A percentile compares a stretch with the other conserved stretches of the same genome.
These are phyloP conservation scores for Polyporus tsugae DNA, from an alignment of 1,284 basidiomycete species.

Conservation along the genomic window DNA sequence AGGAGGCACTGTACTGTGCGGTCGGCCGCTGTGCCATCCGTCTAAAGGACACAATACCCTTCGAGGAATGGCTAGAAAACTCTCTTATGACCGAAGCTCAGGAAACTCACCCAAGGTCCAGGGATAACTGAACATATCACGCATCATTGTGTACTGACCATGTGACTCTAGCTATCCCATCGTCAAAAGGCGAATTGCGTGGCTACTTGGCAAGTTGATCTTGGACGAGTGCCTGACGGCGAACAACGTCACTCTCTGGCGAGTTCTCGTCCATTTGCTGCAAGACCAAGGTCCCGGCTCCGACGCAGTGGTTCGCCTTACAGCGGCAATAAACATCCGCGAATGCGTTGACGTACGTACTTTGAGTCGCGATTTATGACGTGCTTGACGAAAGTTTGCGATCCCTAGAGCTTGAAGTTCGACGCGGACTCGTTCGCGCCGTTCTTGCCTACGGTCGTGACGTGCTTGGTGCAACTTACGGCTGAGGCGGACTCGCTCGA, in stretches of 20 bases:
- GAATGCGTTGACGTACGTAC: conserved; percentile 83
- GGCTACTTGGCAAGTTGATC: conserved; percentile 89
- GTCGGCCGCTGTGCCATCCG: conserved; percentile 81
- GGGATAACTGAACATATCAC: conserved; percentile 10
- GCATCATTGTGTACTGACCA: neutral
- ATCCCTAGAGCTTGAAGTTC: conserved; percentile 47
- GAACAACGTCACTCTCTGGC: conserved; percentile 77
- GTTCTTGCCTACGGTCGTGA: conserved; percentile 64
- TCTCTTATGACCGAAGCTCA: conserved; percentile 66
- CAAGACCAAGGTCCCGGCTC: conserved; percentile 72
- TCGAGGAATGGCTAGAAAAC: conserved; percentile 70
- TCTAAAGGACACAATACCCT: conserved; percentile 71
- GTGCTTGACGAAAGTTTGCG: neutral
- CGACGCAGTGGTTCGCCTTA: conserved; percentile 85
- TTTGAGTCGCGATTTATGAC: neutral
- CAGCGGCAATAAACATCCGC: conserved; percentile 77
- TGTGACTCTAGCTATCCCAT: conserved; percentile 73
- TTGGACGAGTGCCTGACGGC: conserved; percentile 68
- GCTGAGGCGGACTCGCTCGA: conserved; percentile 81
- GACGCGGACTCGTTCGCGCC: conserved; percentile 65
- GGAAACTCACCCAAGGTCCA: conserved; percentile 64
- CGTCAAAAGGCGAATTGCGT: conserved; percentile 89
- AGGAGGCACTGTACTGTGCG: conserved; percentile 90
- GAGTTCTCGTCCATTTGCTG: conserved; percentile 79
- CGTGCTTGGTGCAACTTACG: conserved; percentile 72